Conservation (phyloP, 495 filamentous ascomycete genomes). For the Apodospora peruviana region DNA sequence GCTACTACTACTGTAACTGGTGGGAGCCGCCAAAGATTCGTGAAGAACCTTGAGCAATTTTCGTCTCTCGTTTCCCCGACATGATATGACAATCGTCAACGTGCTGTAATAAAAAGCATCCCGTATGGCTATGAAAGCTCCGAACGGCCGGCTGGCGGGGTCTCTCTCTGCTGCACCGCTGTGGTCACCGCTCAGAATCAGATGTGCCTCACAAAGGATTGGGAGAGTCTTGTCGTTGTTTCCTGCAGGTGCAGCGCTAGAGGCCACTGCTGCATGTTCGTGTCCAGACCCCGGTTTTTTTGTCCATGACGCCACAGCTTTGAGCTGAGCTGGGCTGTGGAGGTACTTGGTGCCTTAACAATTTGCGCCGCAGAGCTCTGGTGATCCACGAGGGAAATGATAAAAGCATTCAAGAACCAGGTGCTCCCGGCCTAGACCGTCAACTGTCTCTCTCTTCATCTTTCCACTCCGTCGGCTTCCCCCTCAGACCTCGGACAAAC, state of each 20-base stretch:
- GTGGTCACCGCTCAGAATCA: not conserved
- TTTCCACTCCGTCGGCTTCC: not conserved
- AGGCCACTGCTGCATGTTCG: not conserved
- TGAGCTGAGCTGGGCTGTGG: constrained; percentile 9
- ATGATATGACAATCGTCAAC: not conserved
- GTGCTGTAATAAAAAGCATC: not conserved
- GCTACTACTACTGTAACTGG: not conserved
- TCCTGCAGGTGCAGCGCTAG: not conserved
- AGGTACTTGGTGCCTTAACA: constrained; percentile 27
- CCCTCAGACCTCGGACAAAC: not conserved
- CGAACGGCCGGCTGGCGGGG: too few relatives aligned
- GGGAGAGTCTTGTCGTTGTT: not conserved
- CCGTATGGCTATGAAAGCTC: not conserved
- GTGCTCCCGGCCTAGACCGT: not conserved
- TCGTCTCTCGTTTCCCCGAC: not conserved
- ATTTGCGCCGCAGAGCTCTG: constrained; percentile 4
- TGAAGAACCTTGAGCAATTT: not conserved
- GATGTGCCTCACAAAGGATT: not conserved
- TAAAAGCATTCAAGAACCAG: constrained; percentile 22
- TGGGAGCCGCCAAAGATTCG: not conserved
- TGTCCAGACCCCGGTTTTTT: constrained; percentile 4
- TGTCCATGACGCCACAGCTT: constrained; percentile 13
- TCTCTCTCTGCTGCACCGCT: not conserved
- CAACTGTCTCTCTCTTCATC: constrained; percentile 2
- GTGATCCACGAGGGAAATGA: constrained; percentile 3